phyloP scores from a whole-genome alignment of 1,284 basidiomycete genomes.

The Naganishia sp. region DNA sequence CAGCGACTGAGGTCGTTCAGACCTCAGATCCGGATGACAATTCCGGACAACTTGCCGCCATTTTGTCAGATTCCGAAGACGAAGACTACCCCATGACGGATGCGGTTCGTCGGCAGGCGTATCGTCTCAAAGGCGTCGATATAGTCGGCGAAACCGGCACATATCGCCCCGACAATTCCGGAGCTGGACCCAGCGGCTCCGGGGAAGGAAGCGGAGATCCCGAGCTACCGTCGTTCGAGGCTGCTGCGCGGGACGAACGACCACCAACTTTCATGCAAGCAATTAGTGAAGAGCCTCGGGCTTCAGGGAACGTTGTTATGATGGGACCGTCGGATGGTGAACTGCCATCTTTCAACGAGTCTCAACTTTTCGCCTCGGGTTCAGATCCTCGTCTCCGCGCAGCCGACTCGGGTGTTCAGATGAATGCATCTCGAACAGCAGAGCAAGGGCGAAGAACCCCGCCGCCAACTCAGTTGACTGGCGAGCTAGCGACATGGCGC shows the following conservation, averaged over 20 bases:
- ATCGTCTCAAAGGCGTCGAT: conserved; percentile 51
- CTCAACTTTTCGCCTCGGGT: neutral
- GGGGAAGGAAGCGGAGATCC: conserved; percentile 28
- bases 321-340: neutral
- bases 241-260: conserved; percentile 20
- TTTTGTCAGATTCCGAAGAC: conserved; percentile 13
- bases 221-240: conserved; percentile 48
- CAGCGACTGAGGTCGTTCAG: conserved; percentile 8
- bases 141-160: conserved; percentile 50
- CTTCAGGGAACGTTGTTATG: neutral
- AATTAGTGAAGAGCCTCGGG: neutral
- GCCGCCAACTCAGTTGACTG: conserved; percentile 16
- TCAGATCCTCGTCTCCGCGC: neutral
- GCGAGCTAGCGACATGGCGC: conserved; percentile 34
- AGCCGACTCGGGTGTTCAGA: neutral
- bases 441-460: conserved; percentile 3
- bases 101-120: conserved; percentile 42
- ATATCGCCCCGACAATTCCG: conserved; percentile 23
- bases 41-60: neutral
- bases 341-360: conserved; percentile 33
- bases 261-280: conserved; percentile 29
- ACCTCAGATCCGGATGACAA: neutral
- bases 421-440: neutral
- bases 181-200: conserved; percentile 20
- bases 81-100: conserved; percentile 40